Conservation (phyloP, 2,329 filamentous ascomycete genomes). For the Alternaria viburni region DNA sequence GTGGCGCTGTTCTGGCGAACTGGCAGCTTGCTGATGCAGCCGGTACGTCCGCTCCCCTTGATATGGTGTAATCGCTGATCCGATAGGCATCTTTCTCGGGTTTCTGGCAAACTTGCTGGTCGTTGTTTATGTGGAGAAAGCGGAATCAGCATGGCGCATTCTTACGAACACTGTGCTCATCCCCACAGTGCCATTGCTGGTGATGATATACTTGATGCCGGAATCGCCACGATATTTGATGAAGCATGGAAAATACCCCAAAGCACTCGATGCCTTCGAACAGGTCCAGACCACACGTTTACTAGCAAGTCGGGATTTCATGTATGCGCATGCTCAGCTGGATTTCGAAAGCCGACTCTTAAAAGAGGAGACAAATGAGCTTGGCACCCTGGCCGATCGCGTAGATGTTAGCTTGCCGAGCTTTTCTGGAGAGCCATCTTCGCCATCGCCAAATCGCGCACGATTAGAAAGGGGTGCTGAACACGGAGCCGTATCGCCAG, state of each 20-base stretch:
- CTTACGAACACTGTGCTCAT: slow-evolving; percentile 28
- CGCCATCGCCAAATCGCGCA: background rate
- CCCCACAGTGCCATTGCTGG: slow-evolving; percentile 24
- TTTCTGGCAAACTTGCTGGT: slow-evolving; percentile 24
- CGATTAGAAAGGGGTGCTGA: background rate
- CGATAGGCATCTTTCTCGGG: slow-evolving; percentile 24
- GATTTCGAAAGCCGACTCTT: slow-evolving; percentile 28
- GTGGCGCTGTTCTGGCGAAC: slow-evolving; percentile 27
- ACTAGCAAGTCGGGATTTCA: slow-evolving; percentile 27
- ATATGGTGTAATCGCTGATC: background rate
- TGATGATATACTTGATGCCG: slow-evolving; percentile 31
- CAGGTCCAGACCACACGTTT: slow-evolving; percentile 25
- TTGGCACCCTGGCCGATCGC: slow-evolving; percentile 16
- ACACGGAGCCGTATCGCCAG: background rate
- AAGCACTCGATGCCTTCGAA: slow-evolving; percentile 24
- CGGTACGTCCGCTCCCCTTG: slow-evolving; percentile 2
- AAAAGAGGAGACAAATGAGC: slow-evolving; percentile 14
- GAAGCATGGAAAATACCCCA: slow-evolving; percentile 29
- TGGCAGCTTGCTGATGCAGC: slow-evolving; percentile 31
- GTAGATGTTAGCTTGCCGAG: slow-evolving; percentile 6
- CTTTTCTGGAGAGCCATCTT: background rate
- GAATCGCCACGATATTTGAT: slow-evolving; percentile 27
- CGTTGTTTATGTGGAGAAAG: slow-evolving; percentile 13
- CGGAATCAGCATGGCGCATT: slow-evolving; percentile 19
- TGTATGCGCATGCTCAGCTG: slow-evolving; percentile 31